These are phyloP conservation scores for Ustilago cynodontis DNA, from an alignment of 1,284 basidiomycete genomes.

Conservation along the genomic window DNA sequence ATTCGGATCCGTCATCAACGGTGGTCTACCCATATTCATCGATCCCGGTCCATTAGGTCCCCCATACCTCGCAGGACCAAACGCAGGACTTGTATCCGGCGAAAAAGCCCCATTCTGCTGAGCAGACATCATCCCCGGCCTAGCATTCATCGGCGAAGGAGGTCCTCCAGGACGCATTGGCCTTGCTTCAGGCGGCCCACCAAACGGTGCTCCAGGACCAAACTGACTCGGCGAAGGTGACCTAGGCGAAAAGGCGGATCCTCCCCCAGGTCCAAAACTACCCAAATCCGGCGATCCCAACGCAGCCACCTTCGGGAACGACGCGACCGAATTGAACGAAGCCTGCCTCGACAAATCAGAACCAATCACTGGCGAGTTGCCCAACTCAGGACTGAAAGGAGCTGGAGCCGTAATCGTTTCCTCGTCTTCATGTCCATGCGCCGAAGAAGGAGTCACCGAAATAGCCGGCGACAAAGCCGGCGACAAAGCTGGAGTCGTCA, in stretches of 20 bases:
- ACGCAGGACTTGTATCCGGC: conserved; percentile 48
- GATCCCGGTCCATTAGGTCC: conserved; percentile 33
- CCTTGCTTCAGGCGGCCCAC: conserved; percentile 10
- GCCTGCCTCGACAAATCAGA: conserved; percentile 49
- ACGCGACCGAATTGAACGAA: conserved; percentile 61
- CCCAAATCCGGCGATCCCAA: conserved; percentile 45
- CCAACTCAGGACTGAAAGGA: conserved; percentile 12
- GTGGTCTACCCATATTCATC: conserved; percentile 38
- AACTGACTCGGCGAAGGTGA: conserved; percentile 46
- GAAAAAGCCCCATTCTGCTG: conserved; percentile 34
- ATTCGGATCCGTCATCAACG: conserved; percentile 48
- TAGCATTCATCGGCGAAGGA: conserved; percentile 20
- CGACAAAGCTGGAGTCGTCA: conserved; percentile 44
- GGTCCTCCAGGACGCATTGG: conserved; percentile 17
- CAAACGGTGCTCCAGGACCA: conserved; percentile 23
- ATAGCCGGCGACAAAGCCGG: conserved; percentile 62
- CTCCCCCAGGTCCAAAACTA: conserved; percentile 15
- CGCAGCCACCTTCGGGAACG: conserved; percentile 48
- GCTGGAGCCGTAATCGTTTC: conserved; percentile 3
- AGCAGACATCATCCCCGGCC: conserved; percentile 47
- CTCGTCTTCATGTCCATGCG: conserved; percentile 22
- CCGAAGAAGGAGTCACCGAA: conserved; percentile 59
- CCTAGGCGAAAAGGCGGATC: conserved; percentile 33
- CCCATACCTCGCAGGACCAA: conserved; percentile 36
- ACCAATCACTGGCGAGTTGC: conserved; percentile 25